Evolutionary conservation across 176 grass and related monocot genomes (phyloP).

Genomic region (Ampelocalamus luodianensis): DNA sequence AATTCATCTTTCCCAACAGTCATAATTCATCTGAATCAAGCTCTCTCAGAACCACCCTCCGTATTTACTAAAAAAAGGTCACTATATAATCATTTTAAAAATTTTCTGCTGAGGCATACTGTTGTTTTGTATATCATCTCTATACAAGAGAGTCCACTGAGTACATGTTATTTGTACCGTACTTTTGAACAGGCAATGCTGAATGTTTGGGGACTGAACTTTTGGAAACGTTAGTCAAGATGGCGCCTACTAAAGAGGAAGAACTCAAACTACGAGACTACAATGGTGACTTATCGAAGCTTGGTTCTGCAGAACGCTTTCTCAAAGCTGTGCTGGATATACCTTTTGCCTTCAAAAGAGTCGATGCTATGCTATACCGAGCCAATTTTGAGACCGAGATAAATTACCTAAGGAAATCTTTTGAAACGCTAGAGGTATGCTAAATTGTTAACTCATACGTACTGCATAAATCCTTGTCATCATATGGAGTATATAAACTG

Average conservation of each 20-base stretch:
- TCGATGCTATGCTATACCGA: conserved; percentile 94
- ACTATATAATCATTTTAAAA: neutral
- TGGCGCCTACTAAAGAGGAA: conserved; percentile 98
- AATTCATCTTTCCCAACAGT: neutral
- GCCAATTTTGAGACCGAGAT: conserved; percentile 97
- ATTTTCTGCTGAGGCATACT: neutral
- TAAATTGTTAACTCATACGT: neutral
- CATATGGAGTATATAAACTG: neutral
- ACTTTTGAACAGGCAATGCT: conserved; percentile 68
- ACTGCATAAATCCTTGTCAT: conserved; percentile 6
- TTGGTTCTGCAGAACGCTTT: conserved; percentile 88
- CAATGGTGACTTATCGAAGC: conserved; percentile 69
- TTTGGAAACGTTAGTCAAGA: conserved; percentile 98
- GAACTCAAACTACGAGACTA: conserved; percentile 87
- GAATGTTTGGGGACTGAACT: conserved; percentile 89
- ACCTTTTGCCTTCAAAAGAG: conserved; percentile 97
- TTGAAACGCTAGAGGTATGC: conserved; percentile 90
- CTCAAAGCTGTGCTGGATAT: conserved; percentile 88
- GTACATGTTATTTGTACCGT: conserved; percentile 8
- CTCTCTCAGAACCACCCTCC: neutral
- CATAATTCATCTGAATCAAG: neutral
- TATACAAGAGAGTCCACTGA: neutral
- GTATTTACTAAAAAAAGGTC: neutral
- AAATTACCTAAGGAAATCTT: conserved; percentile 89
- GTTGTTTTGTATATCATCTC: conserved; percentile 10